Conservation (phyloP, 108 stramenopile genomes). For the Licmophora abbreviata region DNA sequence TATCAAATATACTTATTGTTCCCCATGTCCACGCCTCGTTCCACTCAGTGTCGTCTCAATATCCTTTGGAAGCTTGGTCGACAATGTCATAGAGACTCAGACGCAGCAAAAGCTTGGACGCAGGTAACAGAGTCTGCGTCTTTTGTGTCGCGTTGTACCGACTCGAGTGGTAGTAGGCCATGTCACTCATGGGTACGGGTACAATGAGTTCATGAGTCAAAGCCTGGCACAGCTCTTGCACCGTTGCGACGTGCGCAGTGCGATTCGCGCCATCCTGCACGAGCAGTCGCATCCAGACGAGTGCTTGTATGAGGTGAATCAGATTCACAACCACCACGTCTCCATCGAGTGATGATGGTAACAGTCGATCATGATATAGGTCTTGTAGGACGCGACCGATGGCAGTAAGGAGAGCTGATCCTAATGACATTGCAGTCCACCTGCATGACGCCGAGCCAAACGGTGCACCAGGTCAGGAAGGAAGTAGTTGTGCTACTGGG, state of each 20-base stretch:
- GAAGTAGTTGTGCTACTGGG: background rate
- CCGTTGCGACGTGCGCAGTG: background rate
- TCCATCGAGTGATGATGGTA: background rate
- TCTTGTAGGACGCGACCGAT: background rate
- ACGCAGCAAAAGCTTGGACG: background rate
- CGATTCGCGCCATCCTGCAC: too few species aligned
- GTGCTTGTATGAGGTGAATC: background rate
- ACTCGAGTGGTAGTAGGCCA: too few species aligned
- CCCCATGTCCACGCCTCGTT: background rate
- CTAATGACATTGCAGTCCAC: background rate
- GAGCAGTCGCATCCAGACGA: too few species aligned
- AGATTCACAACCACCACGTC: conserved; percentile 6
- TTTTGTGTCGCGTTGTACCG: background rate
- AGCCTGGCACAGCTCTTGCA: background rate
- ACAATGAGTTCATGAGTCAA: background rate
- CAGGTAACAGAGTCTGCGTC: background rate
- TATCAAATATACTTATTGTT: background rate
- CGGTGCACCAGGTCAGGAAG: background rate
- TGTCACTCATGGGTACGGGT: background rate
- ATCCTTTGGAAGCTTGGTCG: background rate
- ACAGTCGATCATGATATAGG: conserved; percentile 1
- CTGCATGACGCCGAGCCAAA: conserved; percentile 4
- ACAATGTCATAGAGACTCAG: background rate
- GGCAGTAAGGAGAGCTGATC: background rate
- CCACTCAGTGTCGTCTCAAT: background rate